Percentiles rank a stretch among this genome's conserved stretches.
Evolutionary conservation across 331 rosid genomes (phyloP).

Genomic region (Erythrophleum ivorense): DNA sequence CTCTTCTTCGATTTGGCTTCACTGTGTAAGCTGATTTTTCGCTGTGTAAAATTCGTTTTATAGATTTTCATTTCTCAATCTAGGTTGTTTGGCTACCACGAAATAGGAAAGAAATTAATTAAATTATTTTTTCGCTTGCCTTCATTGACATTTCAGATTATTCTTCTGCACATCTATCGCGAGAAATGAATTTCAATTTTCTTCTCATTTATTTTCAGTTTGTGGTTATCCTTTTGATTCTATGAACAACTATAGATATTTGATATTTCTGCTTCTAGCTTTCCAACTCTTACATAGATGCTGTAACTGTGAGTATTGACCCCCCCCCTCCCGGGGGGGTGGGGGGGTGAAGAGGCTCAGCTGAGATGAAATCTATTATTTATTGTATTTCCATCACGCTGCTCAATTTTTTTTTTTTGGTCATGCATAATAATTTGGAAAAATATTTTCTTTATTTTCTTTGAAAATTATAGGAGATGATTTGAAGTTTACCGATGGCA

Average conservation of each 20-base stretch:
- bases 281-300: not conserved
- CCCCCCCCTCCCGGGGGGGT: too few species aligned
- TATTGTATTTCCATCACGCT: not conserved
- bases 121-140: not conserved
- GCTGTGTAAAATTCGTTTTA: slow-evolving; percentile 23
- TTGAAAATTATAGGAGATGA: not conserved
- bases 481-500: slow-evolving; percentile 2
- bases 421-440: not conserved
- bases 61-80: not conserved
- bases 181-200: not conserved
- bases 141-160: not conserved
- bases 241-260: not conserved
- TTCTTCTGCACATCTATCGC: not conserved
- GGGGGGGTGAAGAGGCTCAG: not conserved
- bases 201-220: not conserved
- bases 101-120: not conserved
- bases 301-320: not conserved
- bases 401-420: not conserved
- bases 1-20: slow-evolving; percentile 37
- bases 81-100: slow-evolving; percentile 3
- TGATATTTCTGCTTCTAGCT: slow-evolving; percentile 5
- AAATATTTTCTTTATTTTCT: not conserved
- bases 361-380: not conserved
- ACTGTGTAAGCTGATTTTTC: slow-evolving; percentile 39
- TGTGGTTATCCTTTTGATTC: not conserved